Base-by-base conservation (phyloP, 768 basidiomycete genomes). In the Pulveroboletus ravenelii region DNA sequence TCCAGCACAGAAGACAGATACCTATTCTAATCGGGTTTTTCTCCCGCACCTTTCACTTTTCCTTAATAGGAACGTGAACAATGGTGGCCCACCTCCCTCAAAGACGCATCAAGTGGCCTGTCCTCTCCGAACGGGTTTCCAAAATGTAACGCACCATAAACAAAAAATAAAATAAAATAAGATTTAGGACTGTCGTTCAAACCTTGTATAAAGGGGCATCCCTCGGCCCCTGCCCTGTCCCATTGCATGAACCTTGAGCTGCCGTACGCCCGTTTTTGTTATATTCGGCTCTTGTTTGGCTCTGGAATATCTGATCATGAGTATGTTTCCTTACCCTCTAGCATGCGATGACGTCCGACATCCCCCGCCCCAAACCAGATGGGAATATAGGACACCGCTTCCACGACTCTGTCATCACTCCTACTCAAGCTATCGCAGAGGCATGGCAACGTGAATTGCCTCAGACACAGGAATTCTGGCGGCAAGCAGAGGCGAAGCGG, bases 391-490 rank as follows among this genome's bases (percentile, higher is more conserved):
- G 45, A 51, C 63, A 63, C 17, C 54, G 55, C 36, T 63, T 53
- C 48, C 63, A 51, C 47, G 65, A 67, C 38, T 51, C 61, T 44
- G 55, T 45, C 10, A 55, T 75, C 58, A 74, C 81, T 10, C 80
- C 81, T 34, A 78, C 80, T 5, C 79, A 82, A 54, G 76, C 79
- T 27, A 87, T 89, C 63, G 82, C 81, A 32, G 78, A 82, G 37
- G 81, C 81, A 47, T 87, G 86, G 86, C 78, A 75, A 61, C 69
- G 72, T 42, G 81, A 85, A 66, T 77, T 80, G n/a, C 51, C 64
- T 13, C 79, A 84, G 65, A 79, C 69, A 55, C 77, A 84, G 63
- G 76, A 78, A 47, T 72, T 67, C 54, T 88, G 85, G 86, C 70
- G 74, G 50, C 75, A 79, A 46, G 77, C 75, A 49, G 77, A 78